Base-by-base conservation (phyloP, 129 eudicot species). In the Cynara cardunculus region DNA sequence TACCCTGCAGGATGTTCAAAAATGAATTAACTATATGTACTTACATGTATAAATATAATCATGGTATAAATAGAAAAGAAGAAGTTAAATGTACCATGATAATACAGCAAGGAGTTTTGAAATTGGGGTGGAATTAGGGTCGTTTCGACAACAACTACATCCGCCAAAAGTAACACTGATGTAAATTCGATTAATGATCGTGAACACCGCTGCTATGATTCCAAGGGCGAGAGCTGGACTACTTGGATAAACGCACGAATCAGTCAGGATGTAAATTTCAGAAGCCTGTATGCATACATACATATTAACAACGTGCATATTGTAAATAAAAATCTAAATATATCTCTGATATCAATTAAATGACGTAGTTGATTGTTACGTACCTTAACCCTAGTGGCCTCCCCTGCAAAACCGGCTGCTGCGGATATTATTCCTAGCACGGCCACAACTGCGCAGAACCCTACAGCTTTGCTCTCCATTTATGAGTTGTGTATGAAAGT, bases 231-330 rank as follows among this genome's bases (percentile, higher is more conserved):
- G 75, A 13, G 83, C 78, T 8, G 83, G 86, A 73, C 76, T 78
- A 78, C 83, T 73, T 78, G 86, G 86, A 74, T 83, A 83, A 46
- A 72, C 35, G 79, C 86, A 83, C 11, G 74, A 61, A 69, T 76
- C 70, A 0, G 13, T 24, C 12, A 28, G 44, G 27, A 76, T 78
- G 11, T 64, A 41, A 31, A 78, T 69, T 21, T 78, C 83, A 28
- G 75, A 31, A 28, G 83, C 80, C 86, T 83, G 83, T 82, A 83
- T 82, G 78, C 27, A 37, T 25, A 22, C 4, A 65, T 22, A 19
- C n/a, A 4, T 10, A 35, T 6, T 26, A 28, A 68, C 25, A 39
- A 10, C 14, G 2, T 5, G 5, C 12, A 34, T 62, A 28, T 1
- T 4, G 16, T 32, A 21, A 25, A n/a, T 7, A n/a, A 35, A 30